Conservation (phyloP, 352 stramenopile genomes). For the Globisporangium emineosum region DNA sequence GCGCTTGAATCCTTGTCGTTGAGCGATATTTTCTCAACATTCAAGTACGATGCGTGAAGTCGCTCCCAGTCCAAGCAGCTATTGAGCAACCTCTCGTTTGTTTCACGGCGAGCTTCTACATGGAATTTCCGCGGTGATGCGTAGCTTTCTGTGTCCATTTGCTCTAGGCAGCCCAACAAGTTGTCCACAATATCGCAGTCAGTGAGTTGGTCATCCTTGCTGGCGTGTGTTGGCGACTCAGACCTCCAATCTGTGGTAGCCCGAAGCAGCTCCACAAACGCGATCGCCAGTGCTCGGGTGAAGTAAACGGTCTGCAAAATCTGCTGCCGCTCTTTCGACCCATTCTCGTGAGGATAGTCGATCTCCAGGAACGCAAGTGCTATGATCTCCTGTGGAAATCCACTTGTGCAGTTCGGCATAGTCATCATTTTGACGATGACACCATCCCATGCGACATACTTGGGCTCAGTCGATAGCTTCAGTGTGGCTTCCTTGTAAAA, state of each 20-base stretch:
- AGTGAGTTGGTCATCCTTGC: constrained; percentile 2
- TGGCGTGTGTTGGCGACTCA: not conserved
- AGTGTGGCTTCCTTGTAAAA: constrained; percentile 13
- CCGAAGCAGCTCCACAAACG: constrained; percentile 27
- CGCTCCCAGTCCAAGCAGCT: constrained; percentile 63
- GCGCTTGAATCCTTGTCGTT: not conserved
- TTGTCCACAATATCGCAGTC: constrained; percentile 2
- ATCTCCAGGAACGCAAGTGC: constrained; percentile 37
- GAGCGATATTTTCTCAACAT: constrained; percentile 10
- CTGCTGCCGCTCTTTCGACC: constrained; percentile 12
- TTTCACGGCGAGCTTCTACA: constrained; percentile 36
- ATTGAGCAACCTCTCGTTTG: constrained; percentile 51
- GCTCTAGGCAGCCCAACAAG: not conserved
- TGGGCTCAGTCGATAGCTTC: constrained; percentile 12
- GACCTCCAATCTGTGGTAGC: not conserved
- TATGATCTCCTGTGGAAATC: constrained; percentile 27
- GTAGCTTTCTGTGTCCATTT: not conserved
- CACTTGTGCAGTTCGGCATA: constrained; percentile 17
- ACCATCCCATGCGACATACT: constrained; percentile 25
- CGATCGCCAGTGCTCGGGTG: constrained; percentile 20
- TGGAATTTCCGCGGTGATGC: constrained; percentile 15
- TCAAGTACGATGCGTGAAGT: constrained; percentile 46
- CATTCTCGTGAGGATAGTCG: not conserved
- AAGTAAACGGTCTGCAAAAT: constrained; percentile 40
- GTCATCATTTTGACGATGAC: constrained; percentile 34